Conservation (phyloP, 495 filamentous ascomycete species). For the Echria macrotheca region DNA sequence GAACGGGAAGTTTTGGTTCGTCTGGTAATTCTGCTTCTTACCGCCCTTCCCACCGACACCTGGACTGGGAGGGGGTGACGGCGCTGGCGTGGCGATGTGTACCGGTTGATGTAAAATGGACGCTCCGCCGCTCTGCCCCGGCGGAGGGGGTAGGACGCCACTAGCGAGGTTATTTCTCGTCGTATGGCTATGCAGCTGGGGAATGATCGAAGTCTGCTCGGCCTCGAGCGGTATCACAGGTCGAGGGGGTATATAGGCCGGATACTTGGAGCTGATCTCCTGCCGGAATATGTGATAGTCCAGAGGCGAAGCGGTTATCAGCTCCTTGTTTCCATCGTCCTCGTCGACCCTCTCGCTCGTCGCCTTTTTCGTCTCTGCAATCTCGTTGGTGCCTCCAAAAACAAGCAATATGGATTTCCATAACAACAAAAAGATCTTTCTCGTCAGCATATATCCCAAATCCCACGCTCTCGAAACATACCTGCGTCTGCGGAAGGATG, state of each 20-base stretch:
- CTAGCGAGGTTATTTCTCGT: conserved; percentile 44
- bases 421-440: conserved; percentile 64
- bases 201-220: conserved; percentile 84
- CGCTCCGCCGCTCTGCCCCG: conserved; percentile 52
- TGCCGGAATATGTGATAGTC: conserved; percentile 96
- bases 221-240: conserved; percentile 79
- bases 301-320: conserved; percentile 86
- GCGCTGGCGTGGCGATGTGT: conserved; percentile 94
- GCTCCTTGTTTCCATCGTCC: conserved; percentile 44
- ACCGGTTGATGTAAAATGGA: conserved; percentile 95
- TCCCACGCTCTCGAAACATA: not conserved
- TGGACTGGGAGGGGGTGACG: conserved; percentile 93
- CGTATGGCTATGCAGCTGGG: conserved; percentile 71
- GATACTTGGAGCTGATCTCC: conserved; percentile 98
- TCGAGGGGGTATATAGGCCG: conserved; percentile 85
- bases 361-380: conserved; percentile 68
- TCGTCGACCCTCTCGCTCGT: conserved; percentile 42
- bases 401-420: conserved; percentile 88
- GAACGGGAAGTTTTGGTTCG: conserved; percentile 97
- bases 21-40: conserved; percentile 99
- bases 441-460: conserved; percentile 8
- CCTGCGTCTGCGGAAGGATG: conserved; percentile 32
- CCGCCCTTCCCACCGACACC: conserved; percentile 85
- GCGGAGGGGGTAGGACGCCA: conserved; percentile 41
- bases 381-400: conserved; percentile 68